Base-by-base conservation (phyloP, 768 basidiomycete genomes). In the Boletus vermiculosoides region DNA sequence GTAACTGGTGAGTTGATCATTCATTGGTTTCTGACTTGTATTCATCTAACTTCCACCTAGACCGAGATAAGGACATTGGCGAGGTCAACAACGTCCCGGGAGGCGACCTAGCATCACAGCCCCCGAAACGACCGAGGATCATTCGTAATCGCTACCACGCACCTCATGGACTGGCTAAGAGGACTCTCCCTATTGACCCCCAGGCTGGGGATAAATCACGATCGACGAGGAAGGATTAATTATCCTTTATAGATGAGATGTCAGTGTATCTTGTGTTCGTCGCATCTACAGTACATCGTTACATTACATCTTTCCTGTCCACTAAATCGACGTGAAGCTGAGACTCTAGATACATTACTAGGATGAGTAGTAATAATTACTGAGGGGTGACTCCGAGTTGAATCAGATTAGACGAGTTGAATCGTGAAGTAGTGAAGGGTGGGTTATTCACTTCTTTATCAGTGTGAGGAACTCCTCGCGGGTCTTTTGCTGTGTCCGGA, bases 401-500 rank as follows among this genome's bases (percentile, higher is more conserved):
- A 69, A 72, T 64, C 63, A 64, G 64, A 55, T 65, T 65, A 63
- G 54, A 66, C 77, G 81, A 79, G 78, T 80, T 77, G 77, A 79
- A 80, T 82, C 80, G 80, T 59, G 50, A 46, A 16, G 39, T 47
- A 48, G 55, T 25, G 37, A 20, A 40, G 37, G 49, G 41, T 48
- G 45, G n/a, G 44, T 20, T 6, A 22, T 33, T 68, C 57, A 68
- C 52, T 60, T 68, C 72, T 86, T 91, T 50, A 95, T 91, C 54
- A 95, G 79, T 18, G 90, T 92, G 60, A 94, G 84, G 77, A 95
- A 95, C 72, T 98, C 97, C 75, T 97, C 95, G 31, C 97, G 84
- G 34, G 96, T 99, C 78, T 99, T 98, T 74, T 98, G 95, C 64
- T 95, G 91, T n/a, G 91, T 89, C 57, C 97, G 84, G 83, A 99